Evolutionary conservation across 2,329 filamentous ascomycete genomes (phyloP).

Genomic region (Cercospora sp.): DNA sequence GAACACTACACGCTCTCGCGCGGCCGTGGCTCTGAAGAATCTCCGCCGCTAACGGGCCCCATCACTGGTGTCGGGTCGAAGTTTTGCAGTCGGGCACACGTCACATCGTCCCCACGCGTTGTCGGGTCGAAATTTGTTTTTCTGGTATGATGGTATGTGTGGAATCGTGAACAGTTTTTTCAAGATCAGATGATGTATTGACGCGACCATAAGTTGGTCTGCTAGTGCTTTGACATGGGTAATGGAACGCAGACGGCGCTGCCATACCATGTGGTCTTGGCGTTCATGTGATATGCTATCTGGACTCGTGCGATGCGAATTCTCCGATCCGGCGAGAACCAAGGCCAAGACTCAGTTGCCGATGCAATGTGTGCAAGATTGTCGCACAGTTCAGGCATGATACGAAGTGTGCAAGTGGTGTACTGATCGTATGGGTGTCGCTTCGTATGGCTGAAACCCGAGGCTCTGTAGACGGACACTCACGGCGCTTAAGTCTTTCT

Average conservation of each 20-base stretch:
- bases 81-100: neutral
- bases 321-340: neutral
- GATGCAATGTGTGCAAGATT: neutral
- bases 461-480: neutral
- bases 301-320: neutral
- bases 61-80: neutral
- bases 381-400: neutral
- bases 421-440: neutral
- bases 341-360: neutral
- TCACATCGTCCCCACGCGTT: neutral
- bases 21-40: neutral
- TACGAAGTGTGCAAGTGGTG: neutral
- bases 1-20: neutral
- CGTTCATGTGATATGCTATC: neutral
- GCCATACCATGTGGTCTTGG: neutral
- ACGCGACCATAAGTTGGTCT: neutral
- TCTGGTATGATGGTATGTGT: neutral
- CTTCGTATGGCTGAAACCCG: neutral
- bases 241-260: neutral
- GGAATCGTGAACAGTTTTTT: neutral
- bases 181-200: neutral
- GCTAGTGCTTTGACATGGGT: neutral
- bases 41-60: neutral
- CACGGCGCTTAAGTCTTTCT: neutral
- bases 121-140: neutral